Percentiles rank a stretch among this genome's conserved stretches.
phyloP scores from a whole-genome alignment of 2,329 filamentous ascomycete species.

The Aspergillus latus region DNA sequence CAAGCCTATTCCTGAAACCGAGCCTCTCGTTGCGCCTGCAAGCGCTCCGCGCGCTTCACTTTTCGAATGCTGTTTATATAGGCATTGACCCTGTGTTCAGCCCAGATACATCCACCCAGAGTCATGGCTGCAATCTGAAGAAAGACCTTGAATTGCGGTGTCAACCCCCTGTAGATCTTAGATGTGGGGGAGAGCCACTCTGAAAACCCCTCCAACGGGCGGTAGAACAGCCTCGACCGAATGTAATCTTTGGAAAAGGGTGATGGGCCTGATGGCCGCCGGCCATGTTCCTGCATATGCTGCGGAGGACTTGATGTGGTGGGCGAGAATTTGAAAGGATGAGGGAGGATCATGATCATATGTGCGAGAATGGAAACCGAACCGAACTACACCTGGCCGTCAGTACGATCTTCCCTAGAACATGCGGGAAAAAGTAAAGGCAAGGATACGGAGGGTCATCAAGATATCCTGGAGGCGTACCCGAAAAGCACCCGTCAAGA shows the following conservation, averaged over 20 bases:
- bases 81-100: constrained; percentile 47
- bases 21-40: constrained; percentile 31
- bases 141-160: constrained; percentile 52
- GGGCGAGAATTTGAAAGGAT: constrained; percentile 43
- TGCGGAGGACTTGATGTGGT: constrained; percentile 26
- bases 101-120: constrained; percentile 50
- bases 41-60: constrained; percentile 42
- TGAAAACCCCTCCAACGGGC: constrained; percentile 51
- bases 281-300: constrained; percentile 8
- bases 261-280: constrained; percentile 21
- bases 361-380: constrained; percentile 48
- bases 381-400: constrained; percentile 37
- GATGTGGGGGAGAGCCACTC: constrained; percentile 45
- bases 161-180: constrained; percentile 48
- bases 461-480: constrained; percentile 28
- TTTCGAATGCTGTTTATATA: constrained; percentile 46
- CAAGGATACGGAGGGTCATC: not conserved
- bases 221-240: constrained; percentile 36
- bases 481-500: constrained; percentile 45
- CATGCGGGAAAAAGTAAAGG: not conserved
- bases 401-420: not conserved
- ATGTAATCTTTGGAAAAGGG: constrained; percentile 33
- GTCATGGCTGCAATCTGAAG: constrained; percentile 50
- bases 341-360: constrained; percentile 45
- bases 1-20: constrained; percentile 15